phyloP scores from a whole-genome alignment of 768 basidiomycete species.

The Leccinum imitatum region DNA sequence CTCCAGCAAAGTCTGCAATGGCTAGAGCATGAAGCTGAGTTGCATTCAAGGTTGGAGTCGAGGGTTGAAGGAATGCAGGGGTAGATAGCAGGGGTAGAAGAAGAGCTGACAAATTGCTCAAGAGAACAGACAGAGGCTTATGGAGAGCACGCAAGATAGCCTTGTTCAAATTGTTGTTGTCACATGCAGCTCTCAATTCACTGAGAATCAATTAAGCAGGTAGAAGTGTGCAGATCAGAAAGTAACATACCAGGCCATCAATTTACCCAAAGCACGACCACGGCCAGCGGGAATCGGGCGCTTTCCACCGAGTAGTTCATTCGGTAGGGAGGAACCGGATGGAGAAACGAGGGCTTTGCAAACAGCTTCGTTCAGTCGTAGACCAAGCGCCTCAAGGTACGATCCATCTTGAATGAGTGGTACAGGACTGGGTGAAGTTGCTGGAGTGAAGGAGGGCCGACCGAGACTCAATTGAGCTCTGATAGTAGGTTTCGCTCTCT shows the following conservation, averaged over 20 bases:
- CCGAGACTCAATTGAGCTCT: conserved; percentile 63
- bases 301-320: conserved; percentile 62
- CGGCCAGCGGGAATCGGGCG: conserved; percentile 74
- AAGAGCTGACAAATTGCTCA: conserved; percentile 66
- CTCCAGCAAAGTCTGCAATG: conserved; percentile 67
- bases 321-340: conserved; percentile 46
- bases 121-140: conserved; percentile 71
- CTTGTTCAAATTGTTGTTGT: conserved; percentile 62
- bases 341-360: conserved; percentile 74
- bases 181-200: conserved; percentile 64
- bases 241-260: conserved; percentile 67
- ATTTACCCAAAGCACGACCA: conserved; percentile 60
- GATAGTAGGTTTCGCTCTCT: conserved; percentile 52
- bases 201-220: conserved; percentile 37
- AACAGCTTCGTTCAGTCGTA: conserved; percentile 80
- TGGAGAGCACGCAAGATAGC: conserved; percentile 74
- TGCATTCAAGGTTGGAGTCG: conserved; percentile 56
- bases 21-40: conserved; percentile 73
- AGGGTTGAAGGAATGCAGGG: conserved; percentile 53
- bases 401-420: conserved; percentile 73
- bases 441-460: conserved; percentile 44
- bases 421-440: conserved; percentile 34
- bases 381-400: conserved; percentile 71
- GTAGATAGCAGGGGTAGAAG: conserved; percentile 68
- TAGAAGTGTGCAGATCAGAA: conserved; percentile 10